Evolutionary conservation across 2,329 filamentous ascomycete species (phyloP), one percentile per base, ranked within the genome.

Genomic region (Epichloe brachyelytri): DNA sequence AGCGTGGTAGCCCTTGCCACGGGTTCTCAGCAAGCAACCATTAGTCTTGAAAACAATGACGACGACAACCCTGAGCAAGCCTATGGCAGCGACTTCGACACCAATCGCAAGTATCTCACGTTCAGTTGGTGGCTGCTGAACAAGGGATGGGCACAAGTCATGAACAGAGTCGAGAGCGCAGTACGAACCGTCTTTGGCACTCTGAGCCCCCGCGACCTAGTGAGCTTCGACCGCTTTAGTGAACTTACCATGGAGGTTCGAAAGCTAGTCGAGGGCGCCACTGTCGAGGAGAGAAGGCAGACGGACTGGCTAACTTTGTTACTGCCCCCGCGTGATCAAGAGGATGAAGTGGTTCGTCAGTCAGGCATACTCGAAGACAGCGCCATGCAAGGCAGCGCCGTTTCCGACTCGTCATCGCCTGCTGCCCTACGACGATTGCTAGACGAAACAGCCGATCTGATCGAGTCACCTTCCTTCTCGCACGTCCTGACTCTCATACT

Each of bases 101-200:
- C 89, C 36, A 98, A 98, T 68, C 79, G 90, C 59, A 86, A 87
- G 62, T 98, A 97, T 63, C 75, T 98, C 46, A 94, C 90, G 40
- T 95, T 97, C 66, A 95, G 88, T 69, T 98, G 93, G 93, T 98
- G 91, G 90, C 72, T 98, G 45, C 75, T 98, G 46, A 91, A 98
- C 68, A 81, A 82, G 57, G 93, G 93, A 43, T 97, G 89, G 83
- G 80, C 82, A 57, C 81, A 89, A 52, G 72, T 97, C 51, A 85
- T 89, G 77, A 75, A 81, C 51, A 85, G 83, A 56, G 90, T 98
- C 46, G 83, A 89, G 63, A 72, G 74, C n/a, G 89, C 89, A 4
- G 93, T 98, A 22, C 84, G 85, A 59, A 85, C 94, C 49, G 86
- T 91, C 22, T 97, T 96, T 66, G 88, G 88, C n/a, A 76, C 80